Conservation (phyloP, 2,329 filamentous ascomycete genomes). For the Aspergillus transmontanensis region DNA sequence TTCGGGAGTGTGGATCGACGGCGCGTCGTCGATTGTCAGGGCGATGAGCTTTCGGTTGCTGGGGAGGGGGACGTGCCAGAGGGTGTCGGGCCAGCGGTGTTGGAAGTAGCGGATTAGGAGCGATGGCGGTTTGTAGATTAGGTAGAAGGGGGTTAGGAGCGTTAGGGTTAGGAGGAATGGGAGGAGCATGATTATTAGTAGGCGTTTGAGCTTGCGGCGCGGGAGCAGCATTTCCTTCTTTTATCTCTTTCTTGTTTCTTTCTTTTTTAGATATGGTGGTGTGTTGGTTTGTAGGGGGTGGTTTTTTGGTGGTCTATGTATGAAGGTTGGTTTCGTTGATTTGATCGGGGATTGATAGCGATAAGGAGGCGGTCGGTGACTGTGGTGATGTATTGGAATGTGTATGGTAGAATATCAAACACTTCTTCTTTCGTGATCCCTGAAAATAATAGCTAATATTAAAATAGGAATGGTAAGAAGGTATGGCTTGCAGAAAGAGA, state of each 20-base stretch:
- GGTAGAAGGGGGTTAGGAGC: constrained; percentile 57
- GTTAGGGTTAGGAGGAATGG: constrained; percentile 35
- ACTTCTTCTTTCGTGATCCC: no score
- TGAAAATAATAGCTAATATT: no score
- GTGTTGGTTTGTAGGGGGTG: no score
- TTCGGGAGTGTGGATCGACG: constrained; percentile 69
- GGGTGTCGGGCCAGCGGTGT: constrained; percentile 72
- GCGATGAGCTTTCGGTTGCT: constrained; percentile 68
- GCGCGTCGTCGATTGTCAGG: constrained; percentile 85
- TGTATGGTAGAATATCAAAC: no score
- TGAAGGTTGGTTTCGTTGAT: no score
- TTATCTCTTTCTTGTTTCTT: no score
- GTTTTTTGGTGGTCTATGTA: background rate
- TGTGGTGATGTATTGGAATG: no score
- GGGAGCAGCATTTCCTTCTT: constrained; percentile 15
- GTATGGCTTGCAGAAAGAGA: no score
- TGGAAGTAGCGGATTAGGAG: constrained; percentile 71
- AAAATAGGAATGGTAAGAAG: no score
- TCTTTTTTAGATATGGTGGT: no score
- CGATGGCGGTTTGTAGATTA: constrained; percentile 79
- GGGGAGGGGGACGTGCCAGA: constrained; percentile 65
- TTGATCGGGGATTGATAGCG: no score
- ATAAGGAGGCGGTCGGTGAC: no score
- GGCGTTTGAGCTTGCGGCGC: constrained; percentile 21
- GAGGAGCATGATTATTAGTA: constrained; percentile 37